Conservation (phyloP, 305 asterid genomes). For the Rubia peregrina region DNA sequence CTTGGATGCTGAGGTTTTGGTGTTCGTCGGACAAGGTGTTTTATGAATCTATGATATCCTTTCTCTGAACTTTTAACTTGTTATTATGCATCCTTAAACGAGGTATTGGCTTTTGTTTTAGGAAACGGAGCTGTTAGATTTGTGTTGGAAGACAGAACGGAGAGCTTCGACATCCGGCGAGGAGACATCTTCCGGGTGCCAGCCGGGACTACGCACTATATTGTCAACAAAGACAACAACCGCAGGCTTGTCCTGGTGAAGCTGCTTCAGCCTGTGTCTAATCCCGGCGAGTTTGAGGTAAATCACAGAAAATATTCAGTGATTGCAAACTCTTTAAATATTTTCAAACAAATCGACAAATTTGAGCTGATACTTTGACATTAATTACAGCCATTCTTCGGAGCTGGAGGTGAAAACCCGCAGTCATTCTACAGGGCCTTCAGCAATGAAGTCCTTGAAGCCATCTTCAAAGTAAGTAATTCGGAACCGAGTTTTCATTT, state of each 20-base stretch:
- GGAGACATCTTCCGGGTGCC: slow-evolving; percentile 47
- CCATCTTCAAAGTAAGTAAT: slow-evolving; percentile 47
- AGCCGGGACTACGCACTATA: slow-evolving; percentile 53
- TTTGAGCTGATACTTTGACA: background rate
- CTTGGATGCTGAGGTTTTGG: slow-evolving; percentile 44
- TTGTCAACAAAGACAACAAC: slow-evolving; percentile 41
- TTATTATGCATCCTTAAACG: too few relatives aligned
- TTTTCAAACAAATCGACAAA: too few relatives aligned
- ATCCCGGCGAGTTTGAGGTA: slow-evolving; percentile 39
- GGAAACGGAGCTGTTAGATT: slow-evolving; percentile 36
- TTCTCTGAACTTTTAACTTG: too few relatives aligned
- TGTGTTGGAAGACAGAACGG: slow-evolving; percentile 34
- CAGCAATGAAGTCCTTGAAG: slow-evolving; percentile 54
- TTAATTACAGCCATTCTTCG: slow-evolving; percentile 27
- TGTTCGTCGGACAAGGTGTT: slow-evolving; percentile 27
- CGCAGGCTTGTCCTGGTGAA: slow-evolving; percentile 39
- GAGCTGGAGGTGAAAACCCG: slow-evolving; percentile 50
- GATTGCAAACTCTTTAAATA: too few relatives aligned
- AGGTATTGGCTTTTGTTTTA: background rate
- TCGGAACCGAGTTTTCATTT: background rate
- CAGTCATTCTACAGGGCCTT: slow-evolving; percentile 47
- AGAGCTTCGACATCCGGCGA: slow-evolving; percentile 37
- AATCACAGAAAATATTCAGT: slow-evolving; percentile 36
- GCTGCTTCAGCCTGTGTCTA: slow-evolving; percentile 42
- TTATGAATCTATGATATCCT: too few relatives aligned